Conservation (phyloP, 1,284 basidiomycete species). For the Boletus smithii region DNA sequence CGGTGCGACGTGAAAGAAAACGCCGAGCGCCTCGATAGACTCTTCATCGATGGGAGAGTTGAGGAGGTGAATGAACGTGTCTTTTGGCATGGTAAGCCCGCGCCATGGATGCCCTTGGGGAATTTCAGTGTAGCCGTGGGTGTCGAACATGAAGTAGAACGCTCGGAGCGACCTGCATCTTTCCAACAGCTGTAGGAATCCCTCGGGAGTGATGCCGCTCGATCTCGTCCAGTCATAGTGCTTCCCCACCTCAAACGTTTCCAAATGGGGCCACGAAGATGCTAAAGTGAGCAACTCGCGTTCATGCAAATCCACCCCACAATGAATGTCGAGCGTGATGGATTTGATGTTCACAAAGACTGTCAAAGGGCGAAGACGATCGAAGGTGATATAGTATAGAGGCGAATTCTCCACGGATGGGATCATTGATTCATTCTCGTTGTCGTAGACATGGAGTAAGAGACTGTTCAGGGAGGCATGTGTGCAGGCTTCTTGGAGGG, state of each 20-base stretch:
- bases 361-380: constrained; percentile 7
- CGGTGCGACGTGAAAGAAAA: constrained; percentile 16
- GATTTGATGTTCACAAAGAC: constrained; percentile 14
- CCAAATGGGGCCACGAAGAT: constrained; percentile 19
- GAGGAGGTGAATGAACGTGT: neutral
- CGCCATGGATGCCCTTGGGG: constrained; percentile 14
- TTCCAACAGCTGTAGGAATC: constrained; percentile 17
- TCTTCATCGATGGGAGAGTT: constrained; percentile 11
- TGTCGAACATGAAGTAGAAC: constrained; percentile 10
- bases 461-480: neutral
- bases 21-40: constrained; percentile 15
- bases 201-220: constrained; percentile 13
- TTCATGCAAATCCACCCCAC: constrained; percentile 7
- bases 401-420: neutral
- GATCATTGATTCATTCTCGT: no score
- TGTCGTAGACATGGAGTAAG: neutral
- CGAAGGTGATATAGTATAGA: constrained; percentile 4
- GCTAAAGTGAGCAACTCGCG: constrained; percentile 12
- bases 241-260: neutral
- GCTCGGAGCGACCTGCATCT: constrained; percentile 12
- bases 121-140: constrained; percentile 12
- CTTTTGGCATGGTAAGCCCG: constrained; percentile 3
- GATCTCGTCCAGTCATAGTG: constrained; percentile 2
- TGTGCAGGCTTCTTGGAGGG: constrained; percentile 4
- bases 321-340: constrained; percentile 7